A percentile compares a stretch with the other conserved stretches of the same genome.
Evolutionary conservation across 177 flowering plant species (phyloP).

Genomic region (Vitis hybrid): DNA sequence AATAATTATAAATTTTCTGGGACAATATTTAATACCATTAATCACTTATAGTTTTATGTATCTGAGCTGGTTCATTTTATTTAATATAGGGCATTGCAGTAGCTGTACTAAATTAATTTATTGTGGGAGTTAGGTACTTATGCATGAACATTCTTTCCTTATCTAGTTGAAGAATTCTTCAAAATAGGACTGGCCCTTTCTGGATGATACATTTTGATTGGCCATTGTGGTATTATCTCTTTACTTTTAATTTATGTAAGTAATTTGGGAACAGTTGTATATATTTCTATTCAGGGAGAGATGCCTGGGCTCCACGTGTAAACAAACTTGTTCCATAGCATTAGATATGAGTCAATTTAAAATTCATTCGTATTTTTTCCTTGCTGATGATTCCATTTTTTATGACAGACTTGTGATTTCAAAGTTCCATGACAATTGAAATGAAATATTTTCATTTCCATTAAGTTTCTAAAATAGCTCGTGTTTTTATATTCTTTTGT

Average conservation of each 20-base stretch:
- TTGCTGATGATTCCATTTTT: not conserved
- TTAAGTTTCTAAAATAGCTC: not conserved
- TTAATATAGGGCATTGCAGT: not conserved
- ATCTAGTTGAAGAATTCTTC: conserved; percentile 3
- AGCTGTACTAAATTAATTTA: not conserved
- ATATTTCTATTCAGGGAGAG: not conserved
- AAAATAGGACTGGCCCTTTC: not conserved
- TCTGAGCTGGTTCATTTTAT: not conserved
- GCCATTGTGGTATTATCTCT: not conserved
- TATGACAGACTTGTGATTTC: not conserved
- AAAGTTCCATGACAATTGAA: not conserved
- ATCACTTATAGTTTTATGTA: not conserved
- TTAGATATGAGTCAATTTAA: not conserved
- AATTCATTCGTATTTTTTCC: not conserved
- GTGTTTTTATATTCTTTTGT: not conserved
- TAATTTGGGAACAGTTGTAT: not conserved
- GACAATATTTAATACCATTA: too few relatives aligned
- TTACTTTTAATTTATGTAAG: not conserved
- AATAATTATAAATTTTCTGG: too few relatives aligned
- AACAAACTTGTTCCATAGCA: not conserved
- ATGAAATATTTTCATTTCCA: not conserved
- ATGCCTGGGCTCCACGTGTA: not conserved
- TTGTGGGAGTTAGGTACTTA: not conserved
- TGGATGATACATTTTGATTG: not conserved
- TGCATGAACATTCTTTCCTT: not conserved